Evolutionary conservation across 192 early-diverging fungal genomes (phyloP).

Genomic region (Chytriomyces hyalinus): DNA sequence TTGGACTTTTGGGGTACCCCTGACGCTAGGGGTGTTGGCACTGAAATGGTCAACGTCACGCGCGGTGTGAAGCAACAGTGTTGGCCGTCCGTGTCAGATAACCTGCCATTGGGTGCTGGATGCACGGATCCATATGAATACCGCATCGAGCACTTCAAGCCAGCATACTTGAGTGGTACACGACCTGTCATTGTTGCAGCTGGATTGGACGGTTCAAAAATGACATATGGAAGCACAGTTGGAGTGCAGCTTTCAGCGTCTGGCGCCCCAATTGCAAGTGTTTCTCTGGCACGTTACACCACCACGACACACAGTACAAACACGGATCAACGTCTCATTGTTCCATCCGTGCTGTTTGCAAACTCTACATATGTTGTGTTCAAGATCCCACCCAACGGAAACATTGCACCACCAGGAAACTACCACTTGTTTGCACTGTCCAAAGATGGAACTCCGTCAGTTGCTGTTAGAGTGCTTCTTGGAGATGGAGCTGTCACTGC

Average conservation of each 20-base stretch:
- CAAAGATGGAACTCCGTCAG: constrained; percentile 31
- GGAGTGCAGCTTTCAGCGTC: neutral
- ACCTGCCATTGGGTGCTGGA: neutral
- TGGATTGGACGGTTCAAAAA: neutral
- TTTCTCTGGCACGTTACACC: constrained; percentile 36
- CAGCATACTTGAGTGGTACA: neutral
- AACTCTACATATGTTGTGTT: constrained; percentile 20
- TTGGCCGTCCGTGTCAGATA: neutral
- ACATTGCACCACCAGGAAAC: constrained; percentile 41
- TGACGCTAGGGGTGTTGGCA: neutral
- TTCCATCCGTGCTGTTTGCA: constrained; percentile 25
- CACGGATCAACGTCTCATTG: constrained; percentile 49
- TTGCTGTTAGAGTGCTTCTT: constrained; percentile 14
- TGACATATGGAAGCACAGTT: neutral
- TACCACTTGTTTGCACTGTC: constrained; percentile 46
- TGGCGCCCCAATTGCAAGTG: neutral
- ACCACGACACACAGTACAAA: constrained; percentile 48
- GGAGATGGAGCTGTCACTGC: neutral
- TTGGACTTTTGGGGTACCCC: constrained; percentile 37
- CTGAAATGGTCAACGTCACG: constrained; percentile 4
- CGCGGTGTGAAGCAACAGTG: constrained; percentile 2
- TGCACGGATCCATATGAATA: neutral
- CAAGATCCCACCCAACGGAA: constrained; percentile 34
- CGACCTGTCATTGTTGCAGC: neutral
- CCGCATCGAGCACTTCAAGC: neutral